These are phyloP conservation scores for Collariella sp. DNA, from an alignment of 495 filamentous ascomycete species.

Conservation along the genomic window DNA sequence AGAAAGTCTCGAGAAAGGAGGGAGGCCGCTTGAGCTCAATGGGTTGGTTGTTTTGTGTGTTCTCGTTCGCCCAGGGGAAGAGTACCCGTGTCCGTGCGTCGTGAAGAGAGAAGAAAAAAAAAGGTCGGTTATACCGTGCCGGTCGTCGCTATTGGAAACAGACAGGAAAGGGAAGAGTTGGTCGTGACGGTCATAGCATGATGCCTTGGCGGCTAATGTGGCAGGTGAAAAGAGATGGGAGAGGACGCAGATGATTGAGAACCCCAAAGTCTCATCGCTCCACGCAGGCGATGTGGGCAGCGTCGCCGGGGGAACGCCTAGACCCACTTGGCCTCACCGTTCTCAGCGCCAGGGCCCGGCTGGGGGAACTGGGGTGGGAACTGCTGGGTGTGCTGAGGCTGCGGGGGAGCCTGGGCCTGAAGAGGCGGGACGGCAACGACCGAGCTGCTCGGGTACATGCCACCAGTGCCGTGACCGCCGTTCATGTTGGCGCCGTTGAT, in stretches of 20 bases:
- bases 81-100: constrained; percentile 15
- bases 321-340: constrained; percentile 24
- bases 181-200: constrained; percentile 28
- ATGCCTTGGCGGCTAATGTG: constrained; percentile 26
- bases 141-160: constrained; percentile 28
- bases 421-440: constrained; percentile 21
- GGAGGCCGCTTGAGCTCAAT: constrained; percentile 22
- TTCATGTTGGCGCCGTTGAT: constrained; percentile 18
- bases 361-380: constrained; percentile 16
- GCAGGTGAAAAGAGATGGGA: constrained; percentile 24
- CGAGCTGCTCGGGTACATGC: constrained; percentile 24
- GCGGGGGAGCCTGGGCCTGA: constrained; percentile 18
- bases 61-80: constrained; percentile 4
- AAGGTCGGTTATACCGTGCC: constrained; percentile 16
- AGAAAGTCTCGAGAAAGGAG: constrained; percentile 7
- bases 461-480: neutral
- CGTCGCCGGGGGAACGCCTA: constrained; percentile 5
- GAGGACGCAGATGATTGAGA: constrained; percentile 25
- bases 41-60: constrained; percentile 10
- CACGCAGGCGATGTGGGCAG: neutral
- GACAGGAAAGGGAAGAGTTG: constrained; percentile 15
- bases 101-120: constrained; percentile 11
- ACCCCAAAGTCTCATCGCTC: constrained; percentile 11
- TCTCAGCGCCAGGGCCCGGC: constrained; percentile 11
- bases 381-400: constrained; percentile 23